Evolutionary conservation across 805 yeast genomes (phyloP).

Genomic region (Starmerella etchellsii): DNA sequence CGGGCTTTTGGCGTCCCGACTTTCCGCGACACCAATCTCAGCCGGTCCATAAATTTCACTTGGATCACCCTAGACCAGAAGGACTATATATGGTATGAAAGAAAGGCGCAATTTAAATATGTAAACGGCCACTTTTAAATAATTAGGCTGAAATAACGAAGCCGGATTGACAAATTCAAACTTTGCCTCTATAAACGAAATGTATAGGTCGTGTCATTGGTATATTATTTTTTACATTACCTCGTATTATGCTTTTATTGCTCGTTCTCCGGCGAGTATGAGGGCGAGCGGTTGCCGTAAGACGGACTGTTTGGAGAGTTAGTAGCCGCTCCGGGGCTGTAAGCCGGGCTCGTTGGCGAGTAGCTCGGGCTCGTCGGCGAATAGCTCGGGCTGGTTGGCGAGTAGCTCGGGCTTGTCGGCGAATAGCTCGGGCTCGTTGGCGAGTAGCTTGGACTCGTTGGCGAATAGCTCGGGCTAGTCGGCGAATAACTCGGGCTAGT

Average conservation of each 20-base stretch:
- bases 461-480: constrained; percentile 53
- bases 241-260: too few relatives aligned
- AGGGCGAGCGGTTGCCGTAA: constrained; percentile 1
- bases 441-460: constrained; percentile 60
- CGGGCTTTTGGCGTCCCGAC: background rate
- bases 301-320: constrained; percentile 2
- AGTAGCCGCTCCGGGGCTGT: constrained; percentile 5
- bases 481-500: constrained; percentile 59
- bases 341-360: constrained; percentile 31
- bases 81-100: too few relatives aligned
- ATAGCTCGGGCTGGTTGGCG: constrained; percentile 30
- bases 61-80: too few relatives aligned
- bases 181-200: too few relatives aligned
- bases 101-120: too few relatives aligned
- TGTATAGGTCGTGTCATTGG: too few relatives aligned
- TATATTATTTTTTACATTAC: too few relatives aligned
- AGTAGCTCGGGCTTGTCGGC: constrained; percentile 46
- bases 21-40: constrained; percentile 2
- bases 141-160: too few relatives aligned
- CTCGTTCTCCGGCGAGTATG: constrained; percentile 39
- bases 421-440: constrained; percentile 56
- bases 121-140: too few relatives aligned
- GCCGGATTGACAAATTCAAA: too few relatives aligned
- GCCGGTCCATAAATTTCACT: background rate
- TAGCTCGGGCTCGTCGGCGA: constrained; percentile 36